These are phyloP conservation scores for Quercus berberidifolia DNA, from an alignment of 306 rosid species.

Conservation along the genomic window DNA sequence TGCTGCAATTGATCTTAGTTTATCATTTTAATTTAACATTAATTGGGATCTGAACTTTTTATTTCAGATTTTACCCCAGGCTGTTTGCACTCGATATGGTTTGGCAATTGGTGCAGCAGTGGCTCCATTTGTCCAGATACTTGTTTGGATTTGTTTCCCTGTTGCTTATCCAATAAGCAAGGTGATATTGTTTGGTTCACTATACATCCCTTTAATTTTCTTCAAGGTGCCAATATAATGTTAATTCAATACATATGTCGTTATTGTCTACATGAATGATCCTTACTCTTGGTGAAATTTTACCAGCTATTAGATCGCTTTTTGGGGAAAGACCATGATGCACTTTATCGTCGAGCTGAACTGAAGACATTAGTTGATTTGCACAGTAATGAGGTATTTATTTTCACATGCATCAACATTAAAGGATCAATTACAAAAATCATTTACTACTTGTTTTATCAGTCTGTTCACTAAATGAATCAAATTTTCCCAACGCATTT, in stretches of 20 bases:
- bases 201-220: neutral
- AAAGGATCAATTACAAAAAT: too few species aligned
- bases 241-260: neutral
- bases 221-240: neutral
- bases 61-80: slow-evolving; percentile 81
- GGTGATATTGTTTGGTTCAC: slow-evolving; percentile 33
- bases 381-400: slow-evolving; percentile 85
- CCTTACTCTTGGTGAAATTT: slow-evolving; percentile 14
- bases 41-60: slow-evolving; percentile 1
- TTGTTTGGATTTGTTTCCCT: slow-evolving; percentile 83
- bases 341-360: slow-evolving; percentile 95
- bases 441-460: too few species aligned
- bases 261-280: neutral
- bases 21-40: slow-evolving; percentile 6
- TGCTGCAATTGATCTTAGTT: slow-evolving; percentile 1
- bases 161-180: slow-evolving; percentile 91
- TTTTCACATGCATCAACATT: neutral
- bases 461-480: too few species aligned
- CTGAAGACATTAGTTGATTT: slow-evolving; percentile 79
- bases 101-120: slow-evolving; percentile 78
- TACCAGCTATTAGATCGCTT: slow-evolving; percentile 73
- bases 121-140: slow-evolving; percentile 80
- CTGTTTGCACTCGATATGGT: slow-evolving; percentile 86
- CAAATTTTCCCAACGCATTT: too few species aligned
- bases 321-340: slow-evolving; percentile 67